Evolutionary conservation across 345 rosid species (phyloP), one percentile per base, ranked within the genome.

Genomic region (Syzygium grande): DNA sequence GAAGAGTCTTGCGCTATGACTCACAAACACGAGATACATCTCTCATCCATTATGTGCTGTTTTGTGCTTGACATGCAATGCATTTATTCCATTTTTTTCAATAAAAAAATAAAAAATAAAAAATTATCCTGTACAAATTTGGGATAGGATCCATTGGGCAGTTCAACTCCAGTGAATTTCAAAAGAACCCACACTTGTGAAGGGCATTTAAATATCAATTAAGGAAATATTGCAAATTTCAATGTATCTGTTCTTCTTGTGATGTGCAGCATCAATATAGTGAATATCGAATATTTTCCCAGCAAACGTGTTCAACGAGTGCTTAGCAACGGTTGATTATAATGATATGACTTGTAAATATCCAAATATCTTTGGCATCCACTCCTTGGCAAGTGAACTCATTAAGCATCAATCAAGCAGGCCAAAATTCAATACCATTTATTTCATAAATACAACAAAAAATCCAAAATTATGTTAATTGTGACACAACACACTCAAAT

Each of bases 181-280:
- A 2, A 73, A 34, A 73, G 49, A 19, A 0, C 7, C 25, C 27
- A 5, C 49, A 19, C 38, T 34, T 9, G 1, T 10, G 12, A 22
- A 73, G 23, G 80, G 5, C 21, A 9, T 19, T 34, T 9, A 5
- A 38, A 34, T 34, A 34, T 2, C 13, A 34, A 68, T 30, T 17
- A 17, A 34, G 14, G 10, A 17, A 19, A 73, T 34, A 21, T 38
- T 34, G 1, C 27, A 38, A 34, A 19, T 73, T 19, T 73, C 4
- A 0, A 73, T 2, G 7, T 7, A 38, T 11, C 1, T 0, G 2
- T 0, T 34, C 1, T 34, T 34, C 8, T 34, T 4, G 5, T 9
- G 25, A 73, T 34, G 5, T 34, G 7, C 49, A 34, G 3, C 4
- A 5, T 34, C 12, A 10, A 73, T 41, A 34, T 34, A 8, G 1